A percentile compares a stretch with the other conserved stretches of the same genome.
Evolutionary conservation across 177 flowering plant species (phyloP).

Genomic region (Vitis hybrid): DNA sequence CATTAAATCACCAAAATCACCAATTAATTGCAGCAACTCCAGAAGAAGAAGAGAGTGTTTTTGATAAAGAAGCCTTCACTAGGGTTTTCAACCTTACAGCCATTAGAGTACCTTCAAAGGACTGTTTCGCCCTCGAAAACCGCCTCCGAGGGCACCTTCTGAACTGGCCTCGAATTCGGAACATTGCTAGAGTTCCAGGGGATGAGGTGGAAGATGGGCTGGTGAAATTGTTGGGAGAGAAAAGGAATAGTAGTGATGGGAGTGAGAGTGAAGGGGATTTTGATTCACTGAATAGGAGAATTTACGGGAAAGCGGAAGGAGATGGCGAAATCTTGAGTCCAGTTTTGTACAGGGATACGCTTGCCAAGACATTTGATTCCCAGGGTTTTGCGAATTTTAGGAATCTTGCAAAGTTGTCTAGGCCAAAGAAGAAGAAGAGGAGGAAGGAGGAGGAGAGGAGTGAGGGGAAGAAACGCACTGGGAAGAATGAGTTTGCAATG

Average conservation of each 20-base stretch:
- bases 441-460: slow-evolving; percentile 17
- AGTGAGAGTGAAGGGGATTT: slow-evolving; percentile 24
- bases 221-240: slow-evolving; percentile 20
- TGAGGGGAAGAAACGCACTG: slow-evolving; percentile 23
- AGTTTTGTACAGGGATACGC: slow-evolving; percentile 75
- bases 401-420: slow-evolving; percentile 77
- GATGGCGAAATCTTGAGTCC: slow-evolving; percentile 59
- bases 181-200: slow-evolving; percentile 83
- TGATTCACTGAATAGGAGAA: slow-evolving; percentile 45
- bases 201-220: slow-evolving; percentile 68
- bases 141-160: slow-evolving; percentile 84
- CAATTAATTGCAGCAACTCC: slow-evolving; percentile 2
- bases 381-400: slow-evolving; percentile 71
- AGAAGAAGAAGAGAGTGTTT: slow-evolving; percentile 2
- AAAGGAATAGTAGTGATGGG: neutral
- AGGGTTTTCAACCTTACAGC: slow-evolving; percentile 72
- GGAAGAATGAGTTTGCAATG: slow-evolving; percentile 44
- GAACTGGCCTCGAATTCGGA: slow-evolving; percentile 91
- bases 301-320: slow-evolving; percentile 59
- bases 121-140: slow-evolving; percentile 67
- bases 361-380: slow-evolving; percentile 61
- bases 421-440: slow-evolving; percentile 61
- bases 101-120: slow-evolving; percentile 69
- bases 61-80: slow-evolving; percentile 58
- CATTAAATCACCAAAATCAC: slow-evolving; percentile 8